Percentiles rank a stretch among this genome's conserved stretches.
phyloP scores from a whole-genome alignment of 192 early-diverging fungal species.

The Dimargaris cristalligena region DNA sequence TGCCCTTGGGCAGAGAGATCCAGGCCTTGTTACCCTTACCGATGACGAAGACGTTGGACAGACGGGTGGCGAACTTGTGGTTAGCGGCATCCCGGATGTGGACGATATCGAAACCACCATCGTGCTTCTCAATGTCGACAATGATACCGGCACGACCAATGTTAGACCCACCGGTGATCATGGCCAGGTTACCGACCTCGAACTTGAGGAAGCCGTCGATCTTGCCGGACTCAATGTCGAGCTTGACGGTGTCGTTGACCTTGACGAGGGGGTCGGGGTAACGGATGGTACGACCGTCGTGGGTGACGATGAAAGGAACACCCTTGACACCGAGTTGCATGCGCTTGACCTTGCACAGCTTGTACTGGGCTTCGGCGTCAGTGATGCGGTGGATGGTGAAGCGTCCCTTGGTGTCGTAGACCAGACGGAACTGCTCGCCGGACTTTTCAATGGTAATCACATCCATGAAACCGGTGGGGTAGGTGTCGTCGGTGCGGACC shows the following conservation, averaged over 20 bases:
- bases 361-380: slow-evolving; percentile 97
- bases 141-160: slow-evolving; percentile 96
- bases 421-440: slow-evolving; percentile 98
- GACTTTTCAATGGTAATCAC: slow-evolving; percentile 49
- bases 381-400: slow-evolving; percentile 99
- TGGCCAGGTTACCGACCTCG: slow-evolving; percentile 89
- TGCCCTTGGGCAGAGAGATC: slow-evolving; percentile 97
- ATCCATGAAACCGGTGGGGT: slow-evolving; percentile 93
- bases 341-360: slow-evolving; percentile 96
- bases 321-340: slow-evolving; percentile 89
- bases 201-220: slow-evolving; percentile 90
- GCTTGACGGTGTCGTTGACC: slow-evolving; percentile 98
- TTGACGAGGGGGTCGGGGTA: slow-evolving; percentile 99
- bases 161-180: slow-evolving; percentile 96
- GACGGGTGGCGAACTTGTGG: slow-evolving; percentile 92
- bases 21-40: slow-evolving; percentile 79
- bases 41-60: slow-evolving; percentile 81
- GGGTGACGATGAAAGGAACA: slow-evolving; percentile 92
- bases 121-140: slow-evolving; percentile 90
- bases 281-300: slow-evolving; percentile 98
- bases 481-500: slow-evolving; percentile 91
- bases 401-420: slow-evolving; percentile 99
- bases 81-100: slow-evolving; percentile 97
- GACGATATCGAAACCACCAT: slow-evolving; percentile 96
- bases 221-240: slow-evolving; percentile 90